Percentiles rank a stretch among this genome's conserved stretches.
Conservation (phyloP, 2,329 filamentous ascomycete species). For the Fusarium xyrophilum region DNA sequence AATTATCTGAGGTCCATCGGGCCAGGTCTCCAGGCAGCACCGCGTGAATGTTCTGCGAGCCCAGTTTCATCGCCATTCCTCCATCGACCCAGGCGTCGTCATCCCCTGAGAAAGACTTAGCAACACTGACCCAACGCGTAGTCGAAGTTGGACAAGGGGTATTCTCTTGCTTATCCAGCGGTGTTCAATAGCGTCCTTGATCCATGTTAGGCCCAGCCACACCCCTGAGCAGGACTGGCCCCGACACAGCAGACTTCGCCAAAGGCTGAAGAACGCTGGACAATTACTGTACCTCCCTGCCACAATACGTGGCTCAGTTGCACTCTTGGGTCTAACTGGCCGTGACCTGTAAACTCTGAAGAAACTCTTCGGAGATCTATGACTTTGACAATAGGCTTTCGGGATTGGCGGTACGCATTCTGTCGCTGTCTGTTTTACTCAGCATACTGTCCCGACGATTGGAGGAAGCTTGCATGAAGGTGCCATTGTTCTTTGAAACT, state of each 20-base stretch:
- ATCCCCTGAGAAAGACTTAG: not conserved
- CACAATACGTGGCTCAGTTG: not conserved
- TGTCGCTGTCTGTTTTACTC: not conserved
- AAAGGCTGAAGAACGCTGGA: not conserved
- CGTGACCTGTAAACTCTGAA: not conserved
- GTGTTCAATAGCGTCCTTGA: not conserved
- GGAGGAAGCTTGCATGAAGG: not conserved
- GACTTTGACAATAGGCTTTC: not conserved
- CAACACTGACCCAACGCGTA: not conserved
- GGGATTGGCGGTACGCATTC: not conserved
- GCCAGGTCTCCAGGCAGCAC: not conserved
- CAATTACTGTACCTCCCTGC: not conserved
- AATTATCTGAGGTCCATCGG: not conserved
- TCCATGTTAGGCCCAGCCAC: no score
- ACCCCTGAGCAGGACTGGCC: not conserved
- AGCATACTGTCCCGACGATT: not conserved
- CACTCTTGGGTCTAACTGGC: no score
- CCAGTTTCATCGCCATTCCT: not conserved
- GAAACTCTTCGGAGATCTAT: not conserved
- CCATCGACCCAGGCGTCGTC: no score
- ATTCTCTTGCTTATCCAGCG: not conserved
- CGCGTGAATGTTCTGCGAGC: not conserved
- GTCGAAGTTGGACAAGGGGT: not conserved
- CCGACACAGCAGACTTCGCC: not conserved
- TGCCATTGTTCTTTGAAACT: not conserved